A percentile compares a stretch with the other conserved stretches of the same genome.
phyloP scores from a whole-genome alignment of 495 filamentous ascomycete species.

The Penicillium parvum region DNA sequence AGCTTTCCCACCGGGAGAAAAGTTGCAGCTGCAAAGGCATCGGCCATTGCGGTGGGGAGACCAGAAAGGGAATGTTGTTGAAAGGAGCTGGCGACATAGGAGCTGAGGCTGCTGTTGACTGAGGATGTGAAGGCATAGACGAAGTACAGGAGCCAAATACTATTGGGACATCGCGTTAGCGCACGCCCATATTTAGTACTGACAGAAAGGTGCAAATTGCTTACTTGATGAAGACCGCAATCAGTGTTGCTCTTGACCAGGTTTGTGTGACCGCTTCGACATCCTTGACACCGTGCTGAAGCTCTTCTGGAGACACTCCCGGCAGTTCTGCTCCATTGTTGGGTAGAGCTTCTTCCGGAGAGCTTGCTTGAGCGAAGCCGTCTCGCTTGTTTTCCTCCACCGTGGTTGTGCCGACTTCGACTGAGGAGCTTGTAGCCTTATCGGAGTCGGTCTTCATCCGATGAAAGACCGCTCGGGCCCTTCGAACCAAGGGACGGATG shows the following conservation, averaged over 20 bases:
- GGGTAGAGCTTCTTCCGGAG: constrained; percentile 28
- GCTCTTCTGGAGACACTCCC: constrained; percentile 11
- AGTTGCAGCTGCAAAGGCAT: constrained; percentile 32
- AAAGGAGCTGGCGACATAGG: constrained; percentile 47
- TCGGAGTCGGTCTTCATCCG: background rate
- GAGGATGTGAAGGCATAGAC: constrained; percentile 40
- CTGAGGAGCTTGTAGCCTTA: background rate
- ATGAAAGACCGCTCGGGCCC: constrained; percentile 2
- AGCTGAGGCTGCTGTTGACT: constrained; percentile 26
- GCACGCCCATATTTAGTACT: background rate
- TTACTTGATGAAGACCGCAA: constrained; percentile 38
- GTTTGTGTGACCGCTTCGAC: constrained; percentile 41
- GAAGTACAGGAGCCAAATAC: constrained; percentile 48
- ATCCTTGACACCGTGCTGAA: constrained; percentile 40
- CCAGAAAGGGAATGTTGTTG: constrained; percentile 54
- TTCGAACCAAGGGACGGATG: constrained; percentile 4
- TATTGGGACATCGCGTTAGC: constrained; percentile 15
- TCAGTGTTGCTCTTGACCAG: constrained; percentile 39
- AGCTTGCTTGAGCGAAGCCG: constrained; percentile 46
- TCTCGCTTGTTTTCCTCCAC: background rate
- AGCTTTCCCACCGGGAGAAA: constrained; percentile 61
- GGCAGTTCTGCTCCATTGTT: background rate
- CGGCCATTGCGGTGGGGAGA: constrained; percentile 52
- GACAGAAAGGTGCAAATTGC: background rate
- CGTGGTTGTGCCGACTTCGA: background rate